A percentile compares a stretch with the other conserved stretches of the same genome.
Evolutionary conservation across 192 early-diverging fungal species (phyloP).

Genomic region (Coemansia sp.): DNA sequence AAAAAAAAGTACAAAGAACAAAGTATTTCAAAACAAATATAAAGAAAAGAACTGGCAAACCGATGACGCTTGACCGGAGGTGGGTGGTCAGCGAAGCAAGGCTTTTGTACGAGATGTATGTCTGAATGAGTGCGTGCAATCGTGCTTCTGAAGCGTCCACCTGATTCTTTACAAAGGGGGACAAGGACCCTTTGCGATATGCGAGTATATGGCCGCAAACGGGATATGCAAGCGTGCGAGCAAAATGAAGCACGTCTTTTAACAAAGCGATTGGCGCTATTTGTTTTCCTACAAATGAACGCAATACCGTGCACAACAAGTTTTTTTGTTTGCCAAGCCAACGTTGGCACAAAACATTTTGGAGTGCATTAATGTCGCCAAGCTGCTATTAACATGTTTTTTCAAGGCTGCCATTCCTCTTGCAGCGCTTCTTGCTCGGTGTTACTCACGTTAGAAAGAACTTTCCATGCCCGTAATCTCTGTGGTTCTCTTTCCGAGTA

Average conservation of each 20-base stretch:
- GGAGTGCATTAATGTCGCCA: neutral
- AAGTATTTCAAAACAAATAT: neutral
- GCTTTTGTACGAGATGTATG: neutral
- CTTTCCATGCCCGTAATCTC: neutral
- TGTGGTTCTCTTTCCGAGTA: neutral
- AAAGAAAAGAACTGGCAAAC: neutral
- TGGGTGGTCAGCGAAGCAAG: neutral
- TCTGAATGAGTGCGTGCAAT: neutral
- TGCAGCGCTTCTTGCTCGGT: neutral
- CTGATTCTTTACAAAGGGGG: conserved; percentile 4
- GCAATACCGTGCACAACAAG: neutral
- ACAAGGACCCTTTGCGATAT: conserved; percentile 5
- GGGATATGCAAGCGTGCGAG: conserved; percentile 14
- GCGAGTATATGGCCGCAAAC: conserved; percentile 12
- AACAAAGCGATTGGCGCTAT: conserved; percentile 5
- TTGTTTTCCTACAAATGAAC: neutral
- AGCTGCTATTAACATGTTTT: neutral
- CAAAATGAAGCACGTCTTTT: conserved; percentile 12
- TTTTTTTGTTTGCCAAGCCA: neutral
- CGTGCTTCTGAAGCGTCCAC: neutral
- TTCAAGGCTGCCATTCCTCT: neutral
- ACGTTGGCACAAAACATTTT: neutral
- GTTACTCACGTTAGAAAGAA: neutral
- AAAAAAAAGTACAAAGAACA: neutral
- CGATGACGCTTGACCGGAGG: neutral